phyloP scores from a whole-genome alignment of 345 rosid genomes.

The Arabis alpina region DNA sequence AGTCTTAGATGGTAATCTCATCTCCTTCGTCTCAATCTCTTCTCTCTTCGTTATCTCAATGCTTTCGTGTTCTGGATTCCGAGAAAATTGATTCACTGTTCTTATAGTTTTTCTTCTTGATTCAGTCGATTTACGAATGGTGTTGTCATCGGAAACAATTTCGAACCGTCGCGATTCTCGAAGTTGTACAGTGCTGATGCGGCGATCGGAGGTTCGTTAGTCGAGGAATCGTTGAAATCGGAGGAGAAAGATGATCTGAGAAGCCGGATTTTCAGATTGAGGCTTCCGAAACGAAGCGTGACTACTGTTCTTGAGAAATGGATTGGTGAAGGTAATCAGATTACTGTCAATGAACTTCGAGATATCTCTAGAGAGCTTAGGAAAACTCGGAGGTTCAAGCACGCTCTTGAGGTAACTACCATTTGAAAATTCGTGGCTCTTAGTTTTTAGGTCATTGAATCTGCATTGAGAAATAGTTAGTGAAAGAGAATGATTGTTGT shows the following conservation, averaged over 20 bases:
- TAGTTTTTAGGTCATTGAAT: not conserved
- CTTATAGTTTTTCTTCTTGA: not conserved
- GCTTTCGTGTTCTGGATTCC: not conserved
- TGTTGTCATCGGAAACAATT: constrained; percentile 32
- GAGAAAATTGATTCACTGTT: not conserved
- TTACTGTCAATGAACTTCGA: constrained; percentile 66
- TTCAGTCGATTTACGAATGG: constrained; percentile 34
- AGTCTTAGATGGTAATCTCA: constrained; percentile 34
- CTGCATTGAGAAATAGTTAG: not conserved
- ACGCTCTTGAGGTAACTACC: constrained; percentile 83
- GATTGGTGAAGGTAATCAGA: constrained; percentile 73
- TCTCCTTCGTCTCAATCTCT: not conserved
- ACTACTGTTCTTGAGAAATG: constrained; percentile 74
- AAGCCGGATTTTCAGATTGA: constrained; percentile 73
- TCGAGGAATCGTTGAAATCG: constrained; percentile 44
- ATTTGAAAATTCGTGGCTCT: not conserved
- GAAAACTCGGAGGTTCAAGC: constrained; percentile 80
- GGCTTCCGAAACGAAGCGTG: constrained; percentile 85
- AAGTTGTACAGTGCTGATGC: constrained; percentile 34
- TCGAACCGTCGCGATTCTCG: constrained; percentile 24
- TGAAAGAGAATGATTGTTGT: not conserved
- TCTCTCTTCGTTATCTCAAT: not conserved
- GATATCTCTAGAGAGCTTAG: constrained; percentile 75
- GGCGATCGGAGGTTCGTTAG: constrained; percentile 36
- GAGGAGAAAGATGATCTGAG: constrained; percentile 64